phyloP scores from a whole-genome alignment of 768 basidiomycete genomes.

The Rhodocollybia butyracea region DNA sequence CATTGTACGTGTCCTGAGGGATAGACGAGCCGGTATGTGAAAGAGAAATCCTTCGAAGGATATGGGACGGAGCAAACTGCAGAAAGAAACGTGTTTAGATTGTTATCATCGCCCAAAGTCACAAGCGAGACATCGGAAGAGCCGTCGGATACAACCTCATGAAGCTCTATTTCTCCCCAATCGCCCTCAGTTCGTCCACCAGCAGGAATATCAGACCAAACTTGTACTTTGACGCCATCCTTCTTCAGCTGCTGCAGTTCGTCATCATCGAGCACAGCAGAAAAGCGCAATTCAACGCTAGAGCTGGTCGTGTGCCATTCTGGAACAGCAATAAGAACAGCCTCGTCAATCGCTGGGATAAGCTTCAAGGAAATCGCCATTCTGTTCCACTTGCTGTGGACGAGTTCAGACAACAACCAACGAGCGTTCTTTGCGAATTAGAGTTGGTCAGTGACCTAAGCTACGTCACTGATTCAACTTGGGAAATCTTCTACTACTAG shows the following conservation, averaged over 20 bases:
- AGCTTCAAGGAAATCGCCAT: constrained; percentile 40
- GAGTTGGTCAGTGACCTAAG: too few species aligned
- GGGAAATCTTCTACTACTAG: neutral
- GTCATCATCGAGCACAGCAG: constrained; percentile 27
- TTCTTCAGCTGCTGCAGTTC: constrained; percentile 28
- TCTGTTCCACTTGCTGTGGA: neutral
- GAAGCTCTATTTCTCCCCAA: constrained; percentile 35
- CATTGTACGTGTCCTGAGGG: constrained; percentile 40
- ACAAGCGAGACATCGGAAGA: constrained; percentile 8
- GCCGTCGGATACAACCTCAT: neutral
- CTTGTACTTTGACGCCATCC: constrained; percentile 33
- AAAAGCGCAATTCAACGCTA: constrained; percentile 28
- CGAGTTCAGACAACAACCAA: too few species aligned
- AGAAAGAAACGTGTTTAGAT: constrained; percentile 9
- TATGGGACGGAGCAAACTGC: constrained; percentile 8
- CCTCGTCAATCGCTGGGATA: constrained; percentile 34
- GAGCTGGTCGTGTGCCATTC: constrained; percentile 14
- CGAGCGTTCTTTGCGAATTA: too few species aligned
- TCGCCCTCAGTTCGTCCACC: constrained; percentile 15
- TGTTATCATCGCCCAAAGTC: neutral
- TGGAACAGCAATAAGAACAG: constrained; percentile 22
- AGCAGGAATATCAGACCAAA: constrained; percentile 39
- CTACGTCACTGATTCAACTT: neutral
- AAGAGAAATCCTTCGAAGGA: constrained; percentile 26
- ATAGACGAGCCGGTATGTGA: constrained; percentile 49